Conservation (phyloP, 805 yeast genomes). For the Candida wancherniae region DNA sequence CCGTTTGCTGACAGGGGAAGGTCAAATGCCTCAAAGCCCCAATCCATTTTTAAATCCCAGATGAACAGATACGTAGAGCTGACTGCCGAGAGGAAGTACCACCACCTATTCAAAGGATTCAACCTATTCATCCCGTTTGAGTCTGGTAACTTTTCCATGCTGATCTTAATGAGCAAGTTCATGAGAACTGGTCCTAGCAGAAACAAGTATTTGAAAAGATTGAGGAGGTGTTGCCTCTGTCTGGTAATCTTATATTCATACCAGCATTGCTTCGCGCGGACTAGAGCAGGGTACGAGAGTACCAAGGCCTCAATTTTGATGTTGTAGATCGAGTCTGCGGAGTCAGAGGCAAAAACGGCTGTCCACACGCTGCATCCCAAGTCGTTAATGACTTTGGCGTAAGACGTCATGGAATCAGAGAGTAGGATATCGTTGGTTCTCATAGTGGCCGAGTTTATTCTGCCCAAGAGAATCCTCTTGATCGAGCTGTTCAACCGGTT, state of each 20-base stretch:
- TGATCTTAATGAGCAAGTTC: conserved; percentile 20
- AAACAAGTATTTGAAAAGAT: conserved; percentile 70
- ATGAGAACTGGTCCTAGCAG: conserved; percentile 44
- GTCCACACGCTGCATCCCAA: conserved; percentile 50
- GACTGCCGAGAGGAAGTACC: conserved; percentile 45
- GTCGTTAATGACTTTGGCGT: conserved; percentile 72
- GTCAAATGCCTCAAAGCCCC: conserved; percentile 65
- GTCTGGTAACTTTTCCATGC: conserved; percentile 10
- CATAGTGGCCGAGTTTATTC: conserved; percentile 49
- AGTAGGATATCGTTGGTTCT: conserved; percentile 77
- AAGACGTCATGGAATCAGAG: conserved; percentile 82
- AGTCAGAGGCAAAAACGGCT: conserved; percentile 21
- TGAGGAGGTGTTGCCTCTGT: conserved; percentile 55
- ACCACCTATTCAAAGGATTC: conserved; percentile 27
- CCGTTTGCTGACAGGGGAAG: conserved; percentile 15
- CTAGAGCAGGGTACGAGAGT: conserved; percentile 56
- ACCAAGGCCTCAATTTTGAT: conserved; percentile 26
- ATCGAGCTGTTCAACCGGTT: conserved; percentile 45
- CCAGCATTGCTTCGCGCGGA: conserved; percentile 79
- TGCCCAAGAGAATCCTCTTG: conserved; percentile 52
- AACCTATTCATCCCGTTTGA: conserved; percentile 10
- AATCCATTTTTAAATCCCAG: conserved; percentile 91
- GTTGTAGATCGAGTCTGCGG: conserved; percentile 19
- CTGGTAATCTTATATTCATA: conserved; percentile 55
- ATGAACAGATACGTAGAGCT: conserved; percentile 74